Conservation (phyloP, 148 eudicot species). For the Cornus controversa region DNA sequence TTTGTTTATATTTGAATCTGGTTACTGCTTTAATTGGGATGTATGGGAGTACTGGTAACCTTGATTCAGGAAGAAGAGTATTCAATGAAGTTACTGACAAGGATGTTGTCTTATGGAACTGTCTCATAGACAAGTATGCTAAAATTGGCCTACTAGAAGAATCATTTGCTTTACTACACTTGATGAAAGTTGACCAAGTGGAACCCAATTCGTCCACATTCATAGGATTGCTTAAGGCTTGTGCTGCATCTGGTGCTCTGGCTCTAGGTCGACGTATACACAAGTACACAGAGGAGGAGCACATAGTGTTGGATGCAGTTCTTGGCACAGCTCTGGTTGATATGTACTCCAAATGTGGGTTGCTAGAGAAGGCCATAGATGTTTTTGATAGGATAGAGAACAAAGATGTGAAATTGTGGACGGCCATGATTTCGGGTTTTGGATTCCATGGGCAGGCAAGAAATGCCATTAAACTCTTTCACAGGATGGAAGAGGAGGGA, state of each 20-base stretch:
- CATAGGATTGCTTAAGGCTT: conserved; percentile 37
- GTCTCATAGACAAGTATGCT: conserved; percentile 38
- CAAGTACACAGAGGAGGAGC: conserved; percentile 26
- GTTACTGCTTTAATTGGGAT: conserved; percentile 34
- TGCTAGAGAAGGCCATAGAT: conserved; percentile 27
- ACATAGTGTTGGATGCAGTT: conserved; percentile 26
- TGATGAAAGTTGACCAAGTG: conserved; percentile 21
- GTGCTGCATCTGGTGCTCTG: conserved; percentile 35
- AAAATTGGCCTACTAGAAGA: conserved; percentile 29
- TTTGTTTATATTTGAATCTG: conserved; percentile 15
- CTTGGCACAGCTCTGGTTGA: conserved; percentile 43
- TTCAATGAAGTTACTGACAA: conserved; percentile 26
- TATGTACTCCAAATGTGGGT: conserved; percentile 38
- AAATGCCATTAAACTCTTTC: conserved; percentile 26
- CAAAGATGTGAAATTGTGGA: conserved; percentile 42
- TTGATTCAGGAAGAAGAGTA: conserved; percentile 25
- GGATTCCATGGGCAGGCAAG: conserved; percentile 38
- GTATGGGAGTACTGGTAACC: conserved; percentile 29
- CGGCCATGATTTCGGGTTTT: conserved; percentile 39
- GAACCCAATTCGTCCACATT: conserved; percentile 43
- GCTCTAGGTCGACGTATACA: conserved; percentile 21
- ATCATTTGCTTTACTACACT: conserved; percentile 17
- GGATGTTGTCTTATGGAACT: conserved; percentile 42
- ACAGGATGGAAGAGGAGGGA: conserved; percentile 34
- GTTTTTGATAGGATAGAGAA: conserved; percentile 26